These are phyloP conservation scores for Cryptosporidium felis DNA, from an alignment of 169 alveolate species.

Conservation along the genomic window DNA sequence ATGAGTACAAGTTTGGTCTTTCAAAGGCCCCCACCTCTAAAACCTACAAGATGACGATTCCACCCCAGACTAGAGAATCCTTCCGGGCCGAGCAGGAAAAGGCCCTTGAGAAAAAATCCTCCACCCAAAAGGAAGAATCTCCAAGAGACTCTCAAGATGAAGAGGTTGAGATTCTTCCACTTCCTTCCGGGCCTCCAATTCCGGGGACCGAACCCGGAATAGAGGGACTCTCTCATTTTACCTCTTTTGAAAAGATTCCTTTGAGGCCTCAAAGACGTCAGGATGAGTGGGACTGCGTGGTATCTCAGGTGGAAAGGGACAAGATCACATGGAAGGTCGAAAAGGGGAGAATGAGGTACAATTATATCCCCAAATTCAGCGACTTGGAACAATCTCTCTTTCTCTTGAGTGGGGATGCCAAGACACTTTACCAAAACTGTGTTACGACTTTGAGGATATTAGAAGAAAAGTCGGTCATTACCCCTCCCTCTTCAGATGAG, in stretches of 20 bases:
- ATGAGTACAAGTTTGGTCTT: neutral
- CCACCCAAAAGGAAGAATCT: neutral
- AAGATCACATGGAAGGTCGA: conserved; percentile 30
- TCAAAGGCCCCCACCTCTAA: neutral
- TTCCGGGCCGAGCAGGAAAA: too few species aligned
- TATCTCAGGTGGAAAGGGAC: conserved; percentile 54
- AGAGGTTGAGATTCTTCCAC: neutral
- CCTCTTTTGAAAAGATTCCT: neutral
- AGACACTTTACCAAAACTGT: conserved; percentile 46
- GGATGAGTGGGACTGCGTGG: conserved; percentile 67
- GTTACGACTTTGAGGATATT: conserved; percentile 1
- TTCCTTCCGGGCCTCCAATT: conserved; percentile 43
- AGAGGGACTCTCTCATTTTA: conserved; percentile 20
- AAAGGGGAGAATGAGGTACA: conserved; percentile 55
- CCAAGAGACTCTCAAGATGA: neutral
- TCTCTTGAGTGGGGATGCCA: conserved; percentile 65
- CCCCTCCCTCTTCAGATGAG: conserved; percentile 50
- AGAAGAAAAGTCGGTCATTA: conserved; percentile 15
- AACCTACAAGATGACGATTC: neutral
- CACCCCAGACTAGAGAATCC: too few species aligned
- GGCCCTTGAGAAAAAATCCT: too few species aligned
- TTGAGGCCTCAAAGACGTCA: conserved; percentile 56
- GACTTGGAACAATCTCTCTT: conserved; percentile 4
- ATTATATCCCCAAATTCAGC: conserved; percentile 40
- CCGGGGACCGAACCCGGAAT: conserved; percentile 67